Conservation (phyloP, 768 basidiomycete species). For the Amanita exitialis region DNA sequence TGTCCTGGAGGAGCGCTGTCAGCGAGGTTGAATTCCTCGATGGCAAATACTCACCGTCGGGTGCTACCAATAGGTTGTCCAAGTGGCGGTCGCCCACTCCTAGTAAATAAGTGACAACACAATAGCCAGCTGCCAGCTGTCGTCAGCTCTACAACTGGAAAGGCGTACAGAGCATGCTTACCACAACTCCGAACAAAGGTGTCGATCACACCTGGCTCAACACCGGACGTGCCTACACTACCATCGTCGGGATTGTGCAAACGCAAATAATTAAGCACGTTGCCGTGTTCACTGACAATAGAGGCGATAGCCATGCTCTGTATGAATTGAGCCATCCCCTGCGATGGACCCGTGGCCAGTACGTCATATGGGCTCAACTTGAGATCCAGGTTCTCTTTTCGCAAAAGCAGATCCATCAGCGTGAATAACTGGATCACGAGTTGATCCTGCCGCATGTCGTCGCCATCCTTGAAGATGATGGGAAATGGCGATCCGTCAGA, state of each 20-base stretch:
- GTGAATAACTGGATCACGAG: constrained; percentile 98
- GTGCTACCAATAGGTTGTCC: constrained; percentile 86
- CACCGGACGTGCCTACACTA: constrained; percentile 88
- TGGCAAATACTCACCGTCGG: constrained; percentile 55
- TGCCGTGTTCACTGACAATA: constrained; percentile 88
- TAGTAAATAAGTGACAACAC: constrained; percentile 91
- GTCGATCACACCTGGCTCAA: constrained; percentile 91
- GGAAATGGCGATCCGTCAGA: constrained; percentile 81
- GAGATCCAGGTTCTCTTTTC: constrained; percentile 93
- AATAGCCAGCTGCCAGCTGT: constrained; percentile 77
- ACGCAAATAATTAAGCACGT: constrained; percentile 79
- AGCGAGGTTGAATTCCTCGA: background rate
- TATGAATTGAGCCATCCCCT: constrained; percentile 96
- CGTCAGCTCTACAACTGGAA: background rate
- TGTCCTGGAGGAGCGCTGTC: constrained; percentile 40
- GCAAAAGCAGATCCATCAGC: constrained; percentile 87
- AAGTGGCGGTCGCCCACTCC: constrained; percentile 97
- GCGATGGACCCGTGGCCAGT: constrained; percentile 80
- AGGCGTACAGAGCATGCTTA: constrained; percentile 22
- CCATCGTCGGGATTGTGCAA: constrained; percentile 88
- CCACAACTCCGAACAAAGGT: constrained; percentile 97
- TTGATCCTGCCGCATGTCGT: constrained; percentile 98
- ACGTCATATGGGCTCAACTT: constrained; percentile 89
- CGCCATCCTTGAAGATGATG: constrained; percentile 97
- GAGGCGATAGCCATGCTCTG: constrained; percentile 93